A percentile compares a stretch with the other conserved stretches of the same genome.
Conservation (phyloP, 768 basidiomycete species). For the Pleurotus eryngii region DNA sequence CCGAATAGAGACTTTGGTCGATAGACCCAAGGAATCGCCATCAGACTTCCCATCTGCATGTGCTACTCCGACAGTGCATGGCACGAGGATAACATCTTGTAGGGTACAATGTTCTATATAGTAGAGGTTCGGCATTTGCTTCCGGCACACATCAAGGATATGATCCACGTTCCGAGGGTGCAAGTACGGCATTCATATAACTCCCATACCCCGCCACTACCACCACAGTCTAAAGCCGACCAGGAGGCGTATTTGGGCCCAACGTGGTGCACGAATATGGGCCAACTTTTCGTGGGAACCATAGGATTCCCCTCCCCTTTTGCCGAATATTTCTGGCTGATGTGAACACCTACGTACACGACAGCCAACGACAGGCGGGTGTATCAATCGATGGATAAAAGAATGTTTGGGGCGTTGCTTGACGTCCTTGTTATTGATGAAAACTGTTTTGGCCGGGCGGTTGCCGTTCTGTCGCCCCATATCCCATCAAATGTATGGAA, state of each 20-base stretch:
- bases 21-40: background rate
- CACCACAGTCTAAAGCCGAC: background rate
- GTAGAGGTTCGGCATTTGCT: background rate
- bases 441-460: background rate
- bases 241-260: background rate
- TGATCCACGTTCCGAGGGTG: constrained; percentile 5
- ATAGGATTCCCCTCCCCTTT: background rate
- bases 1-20: background rate
- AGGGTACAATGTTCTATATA: constrained; percentile 4
- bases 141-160: constrained; percentile 2
- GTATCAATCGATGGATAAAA: background rate
- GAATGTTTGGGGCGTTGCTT: background rate
- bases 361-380: background rate
- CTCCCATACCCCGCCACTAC: background rate
- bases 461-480: too few relatives aligned
- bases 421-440: constrained; percentile 2
- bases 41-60: constrained; percentile 6
- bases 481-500: too few relatives aligned
- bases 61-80: constrained; percentile 1
- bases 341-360: background rate
- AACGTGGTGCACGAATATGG: background rate
- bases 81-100: constrained; percentile 5
- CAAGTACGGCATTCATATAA: background rate
- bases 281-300: background rate
- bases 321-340: background rate